These are phyloP conservation scores for Pyrenochaeta sp. DNA, from an alignment of 2,329 filamentous ascomycete genomes.

Conservation along the genomic window DNA sequence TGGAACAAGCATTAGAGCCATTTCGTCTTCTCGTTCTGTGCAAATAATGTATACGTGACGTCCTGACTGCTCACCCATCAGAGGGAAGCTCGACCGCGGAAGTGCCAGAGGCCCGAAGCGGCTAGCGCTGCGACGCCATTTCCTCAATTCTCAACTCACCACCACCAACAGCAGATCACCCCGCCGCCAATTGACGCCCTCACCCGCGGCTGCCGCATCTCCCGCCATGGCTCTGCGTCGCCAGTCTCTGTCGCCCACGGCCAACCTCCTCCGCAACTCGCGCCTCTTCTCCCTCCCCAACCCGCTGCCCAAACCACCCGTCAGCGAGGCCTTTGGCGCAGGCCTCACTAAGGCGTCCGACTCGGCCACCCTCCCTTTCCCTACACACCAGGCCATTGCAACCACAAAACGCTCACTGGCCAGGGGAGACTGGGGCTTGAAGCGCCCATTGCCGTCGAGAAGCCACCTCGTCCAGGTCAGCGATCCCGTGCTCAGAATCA, in stretches of 20 bases:
- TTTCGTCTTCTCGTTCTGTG: too few relatives aligned
- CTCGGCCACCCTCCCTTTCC: conserved; percentile 77
- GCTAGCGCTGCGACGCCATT: conserved; percentile 19
- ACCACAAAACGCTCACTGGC: conserved; percentile 75
- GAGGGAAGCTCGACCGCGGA: conserved; percentile 23
- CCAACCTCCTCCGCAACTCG: conserved; percentile 79
- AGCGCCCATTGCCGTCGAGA: conserved; percentile 79
- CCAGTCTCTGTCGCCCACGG: conserved; percentile 62
- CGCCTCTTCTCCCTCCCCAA: conserved; percentile 88
- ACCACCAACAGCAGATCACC: conserved; percentile 30
- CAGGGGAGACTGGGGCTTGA: conserved; percentile 91
- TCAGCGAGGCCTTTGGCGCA: conserved; percentile 55
- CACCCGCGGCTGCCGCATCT: conserved; percentile 46
- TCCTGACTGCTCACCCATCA: conserved; percentile 6
- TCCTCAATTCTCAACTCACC: too few relatives aligned
- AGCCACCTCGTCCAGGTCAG: conserved; percentile 70
- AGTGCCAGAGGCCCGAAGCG: conserved; percentile 13
- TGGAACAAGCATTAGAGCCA: too few relatives aligned
- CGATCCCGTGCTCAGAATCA: conserved; percentile 78
- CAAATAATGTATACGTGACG: background rate
- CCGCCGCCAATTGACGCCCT: conserved; percentile 41
- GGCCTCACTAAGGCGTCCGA: conserved; percentile 63
- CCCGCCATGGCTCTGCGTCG: conserved; percentile 46
- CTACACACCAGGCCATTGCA: conserved; percentile 83
- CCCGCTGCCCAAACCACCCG: conserved; percentile 69